These are phyloP conservation scores for Xerocomus minutiporus DNA, from an alignment of 1,284 basidiomycete species.

Conservation along the genomic window DNA sequence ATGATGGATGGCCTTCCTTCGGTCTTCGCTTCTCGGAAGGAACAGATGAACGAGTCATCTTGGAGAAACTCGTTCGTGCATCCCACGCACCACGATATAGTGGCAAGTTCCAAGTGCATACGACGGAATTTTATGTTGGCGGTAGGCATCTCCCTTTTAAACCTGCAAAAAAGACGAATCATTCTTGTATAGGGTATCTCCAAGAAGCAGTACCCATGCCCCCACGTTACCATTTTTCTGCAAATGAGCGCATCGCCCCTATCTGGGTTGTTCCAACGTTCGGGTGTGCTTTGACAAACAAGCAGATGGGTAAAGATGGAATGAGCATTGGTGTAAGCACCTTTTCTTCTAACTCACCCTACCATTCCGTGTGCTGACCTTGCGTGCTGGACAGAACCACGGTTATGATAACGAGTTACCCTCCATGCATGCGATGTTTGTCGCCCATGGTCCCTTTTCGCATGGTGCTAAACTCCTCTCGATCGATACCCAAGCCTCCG, in stretches of 20 bases:
- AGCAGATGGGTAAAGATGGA: slow-evolving; percentile 54
- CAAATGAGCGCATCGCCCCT: slow-evolving; percentile 75
- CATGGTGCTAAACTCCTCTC: slow-evolving; percentile 50
- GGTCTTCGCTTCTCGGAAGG: slow-evolving; percentile 68
- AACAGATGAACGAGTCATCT: slow-evolving; percentile 54
- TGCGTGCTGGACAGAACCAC: slow-evolving; percentile 47
- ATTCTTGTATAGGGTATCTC: slow-evolving; percentile 14
- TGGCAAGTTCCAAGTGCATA: slow-evolving; percentile 73
- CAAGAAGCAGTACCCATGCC: slow-evolving; percentile 56
- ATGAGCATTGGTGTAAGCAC: slow-evolving; percentile 72
- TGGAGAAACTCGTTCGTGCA: slow-evolving; percentile 50
- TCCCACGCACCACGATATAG: slow-evolving; percentile 29
- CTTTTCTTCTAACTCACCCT: not conserved
- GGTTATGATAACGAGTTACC: slow-evolving; percentile 76
- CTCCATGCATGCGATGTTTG: slow-evolving; percentile 86
- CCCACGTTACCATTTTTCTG: slow-evolving; percentile 68
- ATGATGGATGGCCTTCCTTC: slow-evolving; percentile 75
- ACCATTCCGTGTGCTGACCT: not conserved
- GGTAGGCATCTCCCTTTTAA: slow-evolving; percentile 14
- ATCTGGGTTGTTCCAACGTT: slow-evolving; percentile 81
- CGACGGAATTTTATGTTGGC: slow-evolving; percentile 48
- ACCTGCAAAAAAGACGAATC: not conserved
- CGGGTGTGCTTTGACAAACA: slow-evolving; percentile 68
- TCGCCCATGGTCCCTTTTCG: slow-evolving; percentile 85
- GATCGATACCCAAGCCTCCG: slow-evolving; percentile 36